Conservation (phyloP, 805 yeast genomes). For the Suhomyces kilbournensis region DNA sequence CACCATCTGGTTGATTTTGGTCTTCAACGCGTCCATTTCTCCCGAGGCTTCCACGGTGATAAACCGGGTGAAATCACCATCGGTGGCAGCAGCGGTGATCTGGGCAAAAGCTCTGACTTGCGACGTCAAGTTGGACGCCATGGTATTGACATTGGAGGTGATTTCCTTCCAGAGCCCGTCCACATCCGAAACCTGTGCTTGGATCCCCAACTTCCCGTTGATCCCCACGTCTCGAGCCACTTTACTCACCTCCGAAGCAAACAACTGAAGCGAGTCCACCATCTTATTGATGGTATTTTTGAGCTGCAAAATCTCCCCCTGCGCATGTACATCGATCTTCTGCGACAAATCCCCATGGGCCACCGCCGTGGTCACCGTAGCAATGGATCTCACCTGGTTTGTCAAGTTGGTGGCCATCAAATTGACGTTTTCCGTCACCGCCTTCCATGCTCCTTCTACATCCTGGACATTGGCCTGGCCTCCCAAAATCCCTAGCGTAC, state of each 20-base stretch:
- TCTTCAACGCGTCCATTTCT: constrained; percentile 75
- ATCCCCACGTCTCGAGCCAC: constrained; percentile 93
- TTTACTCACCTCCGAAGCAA: constrained; percentile 83
- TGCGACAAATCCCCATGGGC: constrained; percentile 86
- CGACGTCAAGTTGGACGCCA: constrained; percentile 91
- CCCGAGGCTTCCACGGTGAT: constrained; percentile 91
- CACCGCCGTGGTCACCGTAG: constrained; percentile 87
- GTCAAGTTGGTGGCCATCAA: constrained; percentile 49
- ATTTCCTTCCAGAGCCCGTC: constrained; percentile 92
- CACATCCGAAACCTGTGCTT: constrained; percentile 86
- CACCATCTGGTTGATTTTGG: constrained; percentile 59
- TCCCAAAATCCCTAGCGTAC: constrained; percentile 46
- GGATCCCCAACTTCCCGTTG: constrained; percentile 89
- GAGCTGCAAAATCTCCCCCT: constrained; percentile 83
- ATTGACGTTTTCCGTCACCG: constrained; percentile 47
- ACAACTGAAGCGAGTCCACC: constrained; percentile 87
- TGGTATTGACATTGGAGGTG: constrained; percentile 85
- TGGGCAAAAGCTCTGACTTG: constrained; percentile 93
- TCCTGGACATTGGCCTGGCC: constrained; percentile 53
- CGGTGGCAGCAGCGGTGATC: constrained; percentile 91
- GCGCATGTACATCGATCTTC: constrained; percentile 85
- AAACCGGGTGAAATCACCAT: constrained; percentile 86
- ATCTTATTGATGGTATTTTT: constrained; percentile 85
- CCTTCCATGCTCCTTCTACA: constrained; percentile 52
- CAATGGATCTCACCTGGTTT: constrained; percentile 84